phyloP scores from a whole-genome alignment of 148 eudicot genomes.

The Cornus suecica region DNA sequence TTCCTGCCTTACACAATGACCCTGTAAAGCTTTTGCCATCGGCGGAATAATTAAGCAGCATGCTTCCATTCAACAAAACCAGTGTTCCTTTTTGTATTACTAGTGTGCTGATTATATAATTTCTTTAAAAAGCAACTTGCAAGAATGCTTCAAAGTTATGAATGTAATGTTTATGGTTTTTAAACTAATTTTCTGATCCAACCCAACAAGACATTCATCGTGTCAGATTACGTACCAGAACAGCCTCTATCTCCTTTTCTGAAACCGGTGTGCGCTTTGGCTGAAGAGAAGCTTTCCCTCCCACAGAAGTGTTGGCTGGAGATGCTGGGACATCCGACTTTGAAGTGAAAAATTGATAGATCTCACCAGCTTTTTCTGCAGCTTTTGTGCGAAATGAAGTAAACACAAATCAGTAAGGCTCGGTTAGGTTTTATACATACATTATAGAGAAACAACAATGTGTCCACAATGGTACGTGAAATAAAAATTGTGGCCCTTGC shows the following conservation, averaged over 20 bases:
- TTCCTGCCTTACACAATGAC: too few relatives aligned
- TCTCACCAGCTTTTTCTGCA: conserved; percentile 16
- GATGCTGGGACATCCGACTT: conserved; percentile 54
- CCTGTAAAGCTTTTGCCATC: neutral
- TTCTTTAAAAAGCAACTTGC: neutral
- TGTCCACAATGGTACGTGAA: neutral
- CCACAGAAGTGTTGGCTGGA: conserved; percentile 38
- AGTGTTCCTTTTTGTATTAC: neutral
- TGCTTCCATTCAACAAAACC: neutral
- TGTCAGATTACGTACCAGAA: conserved; percentile 39
- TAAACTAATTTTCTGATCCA: neutral
- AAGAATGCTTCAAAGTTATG: too few relatives aligned
- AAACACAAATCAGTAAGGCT: conserved; percentile 9
- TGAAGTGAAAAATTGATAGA: conserved; percentile 25
- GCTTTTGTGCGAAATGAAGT: conserved; percentile 27
- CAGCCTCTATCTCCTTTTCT: conserved; percentile 60
- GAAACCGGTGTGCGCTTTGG: conserved; percentile 73
- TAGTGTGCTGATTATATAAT: neutral
- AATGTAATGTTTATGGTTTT: neutral
- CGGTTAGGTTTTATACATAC: neutral
- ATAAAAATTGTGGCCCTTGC: neutral
- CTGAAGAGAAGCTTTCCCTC: conserved; percentile 73
- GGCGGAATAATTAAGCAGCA: neutral
- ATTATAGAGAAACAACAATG: neutral
- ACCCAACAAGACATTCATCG: neutral